These are phyloP conservation scores for Xerocomellus amylosporus DNA, from an alignment of 768 basidiomycete species.

Conservation along the genomic window DNA sequence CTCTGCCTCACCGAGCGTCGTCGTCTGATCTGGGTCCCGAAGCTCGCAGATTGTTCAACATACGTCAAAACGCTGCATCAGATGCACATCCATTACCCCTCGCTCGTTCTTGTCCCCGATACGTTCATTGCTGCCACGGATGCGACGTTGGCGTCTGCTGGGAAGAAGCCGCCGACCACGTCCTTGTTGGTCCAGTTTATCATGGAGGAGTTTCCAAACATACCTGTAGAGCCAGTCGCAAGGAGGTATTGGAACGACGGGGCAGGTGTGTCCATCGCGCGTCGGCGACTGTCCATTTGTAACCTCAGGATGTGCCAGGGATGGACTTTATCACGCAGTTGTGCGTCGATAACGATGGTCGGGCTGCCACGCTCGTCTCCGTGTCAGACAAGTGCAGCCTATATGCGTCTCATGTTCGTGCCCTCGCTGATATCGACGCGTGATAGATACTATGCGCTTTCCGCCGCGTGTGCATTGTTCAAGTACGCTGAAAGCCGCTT, in stretches of 20 bases:
- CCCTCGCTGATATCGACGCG: constrained; percentile 4
- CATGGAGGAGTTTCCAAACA: constrained; percentile 67
- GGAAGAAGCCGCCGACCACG: constrained; percentile 44
- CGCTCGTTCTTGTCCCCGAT: constrained; percentile 75
- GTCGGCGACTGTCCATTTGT: neutral
- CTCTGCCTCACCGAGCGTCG: neutral
- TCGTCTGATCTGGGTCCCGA: neutral
- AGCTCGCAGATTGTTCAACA: constrained; percentile 85
- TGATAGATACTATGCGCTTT: constrained; percentile 81
- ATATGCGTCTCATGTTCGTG: constrained; percentile 28
- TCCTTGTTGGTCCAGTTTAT: constrained; percentile 73
- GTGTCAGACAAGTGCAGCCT: constrained; percentile 70
- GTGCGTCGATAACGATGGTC: constrained; percentile 76
- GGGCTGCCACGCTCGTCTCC: constrained; percentile 75
- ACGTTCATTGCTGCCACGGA: constrained; percentile 68
- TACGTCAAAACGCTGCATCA: constrained; percentile 88
- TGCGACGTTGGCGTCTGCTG: constrained; percentile 40
- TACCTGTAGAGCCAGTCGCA: constrained; percentile 65
- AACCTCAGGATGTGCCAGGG: constrained; percentile 40
- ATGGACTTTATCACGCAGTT: constrained; percentile 77
- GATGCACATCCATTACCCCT: constrained; percentile 73
- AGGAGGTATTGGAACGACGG: constrained; percentile 86
- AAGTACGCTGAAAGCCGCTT: constrained; percentile 72
- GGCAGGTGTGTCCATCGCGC: constrained; percentile 46
- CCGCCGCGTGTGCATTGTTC: constrained; percentile 83